A percentile compares a stretch with the other conserved stretches of the same genome.
Evolutionary conservation across 1,284 basidiomycete species (phyloP).

Genomic region (Nidula niveotomentosa): DNA sequence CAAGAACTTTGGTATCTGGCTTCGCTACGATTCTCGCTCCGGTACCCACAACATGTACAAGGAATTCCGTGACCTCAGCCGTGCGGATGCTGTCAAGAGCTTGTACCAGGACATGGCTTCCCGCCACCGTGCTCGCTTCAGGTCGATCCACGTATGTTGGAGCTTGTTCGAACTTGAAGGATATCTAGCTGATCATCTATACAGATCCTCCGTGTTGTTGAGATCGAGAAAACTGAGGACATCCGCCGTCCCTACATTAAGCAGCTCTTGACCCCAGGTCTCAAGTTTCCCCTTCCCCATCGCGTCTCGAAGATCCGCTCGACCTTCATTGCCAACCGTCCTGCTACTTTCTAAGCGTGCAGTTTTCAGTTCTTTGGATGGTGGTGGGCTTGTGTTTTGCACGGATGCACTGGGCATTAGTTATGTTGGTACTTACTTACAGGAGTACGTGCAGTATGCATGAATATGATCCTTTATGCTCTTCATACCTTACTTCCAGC

Average conservation of each 20-base stretch:
- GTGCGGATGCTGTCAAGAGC: constrained; percentile 94
- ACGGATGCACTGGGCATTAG: too few species aligned
- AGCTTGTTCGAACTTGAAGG: background rate
- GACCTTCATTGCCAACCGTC: constrained; percentile 74
- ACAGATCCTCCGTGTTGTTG: constrained; percentile 91
- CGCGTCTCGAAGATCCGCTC: constrained; percentile 73
- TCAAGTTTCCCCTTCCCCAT: constrained; percentile 99
- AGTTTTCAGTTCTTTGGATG: background rate
- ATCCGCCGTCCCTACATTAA: constrained; percentile 97
- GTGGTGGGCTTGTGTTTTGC: too few species aligned
- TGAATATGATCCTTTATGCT: too few species aligned
- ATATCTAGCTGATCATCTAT: constrained; percentile 2
- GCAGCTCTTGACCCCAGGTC: constrained; percentile 87
- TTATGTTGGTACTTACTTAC: too few species aligned
- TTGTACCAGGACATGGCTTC: constrained; percentile 99
- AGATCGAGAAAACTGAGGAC: constrained; percentile 91
- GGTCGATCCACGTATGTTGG: constrained; percentile 88
- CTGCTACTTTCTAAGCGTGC: constrained; percentile 57
- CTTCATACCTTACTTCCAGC: too few species aligned
- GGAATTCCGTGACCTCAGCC: constrained; percentile 97
- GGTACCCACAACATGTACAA: constrained; percentile 98
- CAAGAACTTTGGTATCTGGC: constrained; percentile 99
- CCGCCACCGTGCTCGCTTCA: constrained; percentile 98
- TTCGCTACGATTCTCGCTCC: constrained; percentile 98
- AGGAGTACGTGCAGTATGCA: too few species aligned